A percentile compares a stretch with the other conserved stretches of the same genome.
Evolutionary conservation across 2,329 filamentous ascomycete species (phyloP).

Genomic region (Aspergillus flavus): DNA sequence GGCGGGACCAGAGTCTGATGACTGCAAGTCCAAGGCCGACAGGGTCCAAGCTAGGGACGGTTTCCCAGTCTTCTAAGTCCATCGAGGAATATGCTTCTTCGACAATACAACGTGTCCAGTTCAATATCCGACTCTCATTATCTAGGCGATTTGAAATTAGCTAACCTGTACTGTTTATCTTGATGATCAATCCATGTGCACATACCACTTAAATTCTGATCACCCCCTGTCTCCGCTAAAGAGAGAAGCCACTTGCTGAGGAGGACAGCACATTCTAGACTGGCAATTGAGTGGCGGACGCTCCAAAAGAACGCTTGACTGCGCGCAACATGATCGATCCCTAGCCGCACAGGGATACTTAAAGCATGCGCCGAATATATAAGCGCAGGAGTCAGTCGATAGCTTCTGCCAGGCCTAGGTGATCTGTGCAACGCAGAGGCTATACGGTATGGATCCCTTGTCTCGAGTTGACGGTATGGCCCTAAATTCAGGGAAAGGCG

Average conservation of each 20-base stretch:
- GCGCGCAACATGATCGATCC: conserved; percentile 39
- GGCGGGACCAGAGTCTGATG: conserved; percentile 34
- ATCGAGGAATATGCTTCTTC: conserved; percentile 38
- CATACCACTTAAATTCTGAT: conserved; percentile 33
- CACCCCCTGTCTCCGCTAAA: conserved; percentile 28
- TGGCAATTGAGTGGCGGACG: conserved; percentile 38
- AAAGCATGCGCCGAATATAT: conserved; percentile 70
- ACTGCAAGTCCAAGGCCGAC: conserved; percentile 31
- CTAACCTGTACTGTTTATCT: background rate
- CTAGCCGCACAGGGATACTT: conserved; percentile 53
- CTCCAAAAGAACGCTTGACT: conserved; percentile 44
- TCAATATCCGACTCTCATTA: conserved; percentile 35
- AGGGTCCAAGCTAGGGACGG: conserved; percentile 27
- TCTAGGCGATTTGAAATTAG: conserved; percentile 19
- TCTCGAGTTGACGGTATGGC: conserved; percentile 65
- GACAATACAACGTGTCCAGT: conserved; percentile 36
- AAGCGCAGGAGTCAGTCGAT: conserved; percentile 64
- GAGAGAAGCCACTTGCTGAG: conserved; percentile 50
- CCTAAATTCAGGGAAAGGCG: conserved; percentile 53
- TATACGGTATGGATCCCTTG: conserved; percentile 64
- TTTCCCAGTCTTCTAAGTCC: conserved; percentile 30
- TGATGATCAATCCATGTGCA: background rate
- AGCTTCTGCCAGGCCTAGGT: conserved; percentile 61
- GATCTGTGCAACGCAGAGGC: conserved; percentile 63
- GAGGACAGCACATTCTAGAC: conserved; percentile 43